Percentiles rank a stretch among this genome's conserved stretches.
Conservation (phyloP, 169 alveolate genomes). For the Blepharisma undulans region DNA sequence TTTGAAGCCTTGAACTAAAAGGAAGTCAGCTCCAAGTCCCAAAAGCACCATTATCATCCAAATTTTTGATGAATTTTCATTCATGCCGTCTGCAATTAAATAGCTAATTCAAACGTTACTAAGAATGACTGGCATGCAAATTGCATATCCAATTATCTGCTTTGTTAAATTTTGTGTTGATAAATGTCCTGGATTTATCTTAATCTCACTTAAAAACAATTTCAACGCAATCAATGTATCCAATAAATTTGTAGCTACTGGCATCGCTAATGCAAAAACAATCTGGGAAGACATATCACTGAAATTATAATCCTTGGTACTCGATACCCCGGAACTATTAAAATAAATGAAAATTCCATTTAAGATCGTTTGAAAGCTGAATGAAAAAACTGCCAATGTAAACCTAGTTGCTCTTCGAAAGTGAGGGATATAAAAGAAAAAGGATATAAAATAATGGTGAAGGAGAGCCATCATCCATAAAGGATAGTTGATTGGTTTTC, state of each 20-base stretch:
- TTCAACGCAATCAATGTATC: neutral
- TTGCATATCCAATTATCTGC: neutral
- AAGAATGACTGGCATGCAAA: neutral
- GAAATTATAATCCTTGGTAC: neutral
- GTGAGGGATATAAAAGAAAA: too few relatives aligned
- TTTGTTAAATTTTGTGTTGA: neutral
- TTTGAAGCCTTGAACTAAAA: neutral
- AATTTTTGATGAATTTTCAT: neutral
- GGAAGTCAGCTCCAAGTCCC: neutral
- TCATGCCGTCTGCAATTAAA: neutral
- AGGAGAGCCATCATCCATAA: too few relatives aligned
- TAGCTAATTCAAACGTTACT: neutral
- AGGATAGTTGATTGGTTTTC: too few relatives aligned
- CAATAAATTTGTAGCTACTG: neutral
- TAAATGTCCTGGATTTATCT: neutral
- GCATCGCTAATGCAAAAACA: slow-evolving; percentile 5
- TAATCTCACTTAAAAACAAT: neutral
- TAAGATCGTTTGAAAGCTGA: too few relatives aligned
- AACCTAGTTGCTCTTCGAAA: too few relatives aligned
- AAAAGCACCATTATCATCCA: neutral
- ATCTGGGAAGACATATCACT: neutral
- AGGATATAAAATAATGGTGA: too few relatives aligned
- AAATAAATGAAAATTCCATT: too few relatives aligned
- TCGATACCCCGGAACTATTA: neutral
- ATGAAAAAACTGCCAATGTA: too few relatives aligned